A percentile compares a stretch with the other conserved stretches of the same genome.
Evolutionary conservation across 1,284 basidiomycete genomes (phyloP).

Genomic region (Malassezia caprae): DNA sequence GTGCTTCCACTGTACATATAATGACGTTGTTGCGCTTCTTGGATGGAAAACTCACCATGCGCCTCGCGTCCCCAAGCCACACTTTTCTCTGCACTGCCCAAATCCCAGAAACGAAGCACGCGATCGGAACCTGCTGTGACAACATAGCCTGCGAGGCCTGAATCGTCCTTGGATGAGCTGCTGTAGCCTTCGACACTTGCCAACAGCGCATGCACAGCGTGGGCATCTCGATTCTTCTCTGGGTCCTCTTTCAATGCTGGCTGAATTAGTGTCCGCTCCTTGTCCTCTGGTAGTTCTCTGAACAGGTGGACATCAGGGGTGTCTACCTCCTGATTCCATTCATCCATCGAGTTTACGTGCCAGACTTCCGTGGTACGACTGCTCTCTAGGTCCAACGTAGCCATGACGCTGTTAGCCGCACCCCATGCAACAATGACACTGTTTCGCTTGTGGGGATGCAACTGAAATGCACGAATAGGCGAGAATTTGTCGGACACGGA

Average conservation of each 20-base stretch:
- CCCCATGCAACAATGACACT: conserved; percentile 5
- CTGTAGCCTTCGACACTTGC: conserved; percentile 46
- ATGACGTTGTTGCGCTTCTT: background rate
- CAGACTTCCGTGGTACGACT: background rate
- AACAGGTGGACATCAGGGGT: background rate
- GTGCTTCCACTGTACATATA: background rate
- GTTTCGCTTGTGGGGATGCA: background rate
- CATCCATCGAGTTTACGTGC: background rate
- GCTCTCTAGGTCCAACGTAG: conserved; percentile 1
- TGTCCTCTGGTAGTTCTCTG: background rate
- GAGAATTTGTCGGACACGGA: conserved; percentile 55
- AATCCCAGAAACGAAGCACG: conserved; percentile 70
- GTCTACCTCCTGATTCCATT: background rate
- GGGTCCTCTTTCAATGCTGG: background rate
- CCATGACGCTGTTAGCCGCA: background rate
- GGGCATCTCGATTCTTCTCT: background rate
- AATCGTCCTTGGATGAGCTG: conserved; percentile 15
- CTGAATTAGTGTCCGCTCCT: background rate
- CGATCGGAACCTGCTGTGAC: conserved; percentile 72
- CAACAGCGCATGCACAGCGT: conserved; percentile 18
- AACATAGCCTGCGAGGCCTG: conserved; percentile 57
- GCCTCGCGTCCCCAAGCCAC: conserved; percentile 16
- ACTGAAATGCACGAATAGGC: background rate
- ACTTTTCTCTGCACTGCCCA: conserved; percentile 57
- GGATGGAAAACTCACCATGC: conserved; percentile 2